Base-by-base conservation (phyloP, 192 early-diverging fungal species). In the Jimgerdemannia flammicorona region DNA sequence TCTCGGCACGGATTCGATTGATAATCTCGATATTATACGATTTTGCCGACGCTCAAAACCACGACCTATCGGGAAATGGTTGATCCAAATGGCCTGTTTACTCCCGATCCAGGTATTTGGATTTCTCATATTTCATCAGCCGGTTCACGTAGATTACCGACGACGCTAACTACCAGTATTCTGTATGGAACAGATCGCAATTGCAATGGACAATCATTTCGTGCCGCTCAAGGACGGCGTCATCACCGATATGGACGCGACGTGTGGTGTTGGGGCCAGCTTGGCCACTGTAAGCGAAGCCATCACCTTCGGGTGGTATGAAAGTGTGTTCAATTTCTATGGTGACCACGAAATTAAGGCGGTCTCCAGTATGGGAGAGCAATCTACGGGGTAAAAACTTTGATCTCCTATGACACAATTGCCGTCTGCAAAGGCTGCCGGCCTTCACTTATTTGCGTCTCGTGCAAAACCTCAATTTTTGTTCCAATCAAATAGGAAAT, bases 321-420 rank as follows among this genome's bases (percentile, higher is more conserved):
- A 59, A 59, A 59, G 49, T 59, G 49, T 59, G 14, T 72, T 77
- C 43, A 68, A 71, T 29, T 49, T 72, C 66, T 72, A 72, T 67
- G 75, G 66, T 9, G 39, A 72, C 40, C 14, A 69, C 41, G 43
- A 71, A 29, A 70, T 77, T 17, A 77, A 77, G 59, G 75, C 72
- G 3, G 64, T 77, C n/a, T 77, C 75, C 4, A 69, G 66, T 3
- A 77, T 77, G 75, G 75, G 75, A 4, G 75, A 77, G 39, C 75
- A 77, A 71, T 77, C 75, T 2, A 72, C 70, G 9, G 75, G 75
- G 3, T 70, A 75, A 59, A 2, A 14, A 59, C 14, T 59, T 4
- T 67, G 4, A 17, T 40, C 59, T 41, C 70, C 3, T 70, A 10
- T 59, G 6, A 10, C 49, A 14, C 49, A 59, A 6, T 59, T 14